phyloP scores from a whole-genome alignment of 352 stramenopile genomes.

The Pythium chondricola region DNA sequence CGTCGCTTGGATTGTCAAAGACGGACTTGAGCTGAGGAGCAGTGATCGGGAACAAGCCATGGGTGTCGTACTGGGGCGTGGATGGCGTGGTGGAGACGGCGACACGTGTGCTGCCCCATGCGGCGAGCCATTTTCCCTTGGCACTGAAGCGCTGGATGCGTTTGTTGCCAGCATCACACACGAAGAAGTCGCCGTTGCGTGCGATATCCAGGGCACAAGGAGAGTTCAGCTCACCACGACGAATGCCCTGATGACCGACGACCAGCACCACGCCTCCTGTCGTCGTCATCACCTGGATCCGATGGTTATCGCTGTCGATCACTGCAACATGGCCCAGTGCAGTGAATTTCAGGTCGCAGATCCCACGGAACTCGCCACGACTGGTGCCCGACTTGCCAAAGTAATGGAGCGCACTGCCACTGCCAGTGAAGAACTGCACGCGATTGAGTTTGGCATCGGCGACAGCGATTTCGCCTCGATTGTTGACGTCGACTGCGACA shows the following conservation, averaged over 20 bases:
- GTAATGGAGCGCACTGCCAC: conserved; percentile 31
- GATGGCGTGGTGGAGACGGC: background rate
- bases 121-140: conserved; percentile 29
- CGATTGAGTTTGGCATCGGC: conserved; percentile 47
- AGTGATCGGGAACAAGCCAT: conserved; percentile 7
- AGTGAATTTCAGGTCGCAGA: conserved; percentile 51
- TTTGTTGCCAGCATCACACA: conserved; percentile 56
- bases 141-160: conserved; percentile 47
- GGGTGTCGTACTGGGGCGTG: conserved; percentile 11
- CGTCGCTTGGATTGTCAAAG: conserved; percentile 25
- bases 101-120: conserved; percentile 36
- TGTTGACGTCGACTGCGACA: conserved; percentile 44
- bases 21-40: conserved; percentile 13
- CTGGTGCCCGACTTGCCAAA: conserved; percentile 38
- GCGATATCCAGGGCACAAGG: conserved; percentile 35
- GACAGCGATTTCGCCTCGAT: conserved; percentile 46
- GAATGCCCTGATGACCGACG: conserved; percentile 30
- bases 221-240: conserved; percentile 23
- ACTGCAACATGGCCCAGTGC: conserved; percentile 41
- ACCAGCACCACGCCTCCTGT: conserved; percentile 33
- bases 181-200: conserved; percentile 41
- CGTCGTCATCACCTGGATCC: conserved; percentile 43
- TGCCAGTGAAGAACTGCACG: conserved; percentile 52
- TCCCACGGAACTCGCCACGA: conserved; percentile 39
- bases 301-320: conserved; percentile 50